Base-by-base conservation (phyloP, 2,329 filamentous ascomycete species). In the Fusarium clavum region DNA sequence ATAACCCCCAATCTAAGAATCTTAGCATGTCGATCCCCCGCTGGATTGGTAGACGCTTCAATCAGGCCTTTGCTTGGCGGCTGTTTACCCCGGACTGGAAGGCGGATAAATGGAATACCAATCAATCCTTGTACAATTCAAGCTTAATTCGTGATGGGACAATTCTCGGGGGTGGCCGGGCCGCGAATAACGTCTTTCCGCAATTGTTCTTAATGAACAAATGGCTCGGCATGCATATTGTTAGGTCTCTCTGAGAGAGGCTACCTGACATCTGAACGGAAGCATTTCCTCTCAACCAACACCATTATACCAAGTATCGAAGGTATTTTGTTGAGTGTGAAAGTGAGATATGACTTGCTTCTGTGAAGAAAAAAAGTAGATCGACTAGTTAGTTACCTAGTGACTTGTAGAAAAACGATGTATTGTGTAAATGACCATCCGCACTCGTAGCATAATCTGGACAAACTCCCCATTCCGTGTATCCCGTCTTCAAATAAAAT, bases 11-110 rank as follows among this genome's bases (percentile, higher is more conserved):
- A 58, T 29, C n/a, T 30, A 47, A 43, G 47, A 51, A 48, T 27
- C 27, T 53, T 53, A 45, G 38, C 45, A 25, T 43, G 68, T 46
- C 68, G 68, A 70, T 70, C 68, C 68, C 68, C 68, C 67, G 67
- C 67, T 55, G 52, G 13, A 38, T 55, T 47, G 30, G 68, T 52
- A 51, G 67, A 69, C 68, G 68, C 68, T 61, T 69, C 67, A 70
- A 70, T 71, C 67, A 70, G 53, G 24, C 40, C 18, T 14, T 24
- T n/a, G 24, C 63, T 66, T 66, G 63, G 63, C 61, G 20, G 16
- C 25, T 13, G 49, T 22, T 54, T 43, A 16, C 51, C 54, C 25
- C 38, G 24, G 40, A 46, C 29, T n/a, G 24, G 30, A 25, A 27
- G 11, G 24, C 64, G 65, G 61, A 54, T 55, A 69, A 69, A 52